Conservation (phyloP, 306 rosid genomes). For the Citrullus amarus region DNA sequence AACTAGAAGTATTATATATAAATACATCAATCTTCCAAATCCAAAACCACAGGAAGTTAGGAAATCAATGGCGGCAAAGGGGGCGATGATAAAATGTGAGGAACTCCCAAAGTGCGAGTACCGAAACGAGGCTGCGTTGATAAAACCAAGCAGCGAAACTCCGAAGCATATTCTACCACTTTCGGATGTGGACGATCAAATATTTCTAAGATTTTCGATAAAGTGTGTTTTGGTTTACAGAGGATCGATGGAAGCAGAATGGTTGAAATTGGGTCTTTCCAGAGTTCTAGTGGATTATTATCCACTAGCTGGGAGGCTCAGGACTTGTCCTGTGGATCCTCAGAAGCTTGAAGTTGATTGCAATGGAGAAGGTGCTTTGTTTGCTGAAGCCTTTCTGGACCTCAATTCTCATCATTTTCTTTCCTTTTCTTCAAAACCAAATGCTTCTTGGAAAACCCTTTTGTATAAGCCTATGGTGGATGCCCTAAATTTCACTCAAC, state of each 20-base stretch:
- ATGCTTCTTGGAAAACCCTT: constrained; percentile 60
- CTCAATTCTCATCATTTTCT: constrained; percentile 37
- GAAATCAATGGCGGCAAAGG: neutral
- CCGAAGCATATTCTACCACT: constrained; percentile 60
- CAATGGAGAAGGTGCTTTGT: constrained; percentile 67
- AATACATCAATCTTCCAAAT: too few relatives aligned
- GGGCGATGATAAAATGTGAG: constrained; percentile 21
- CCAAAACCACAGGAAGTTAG: too few relatives aligned
- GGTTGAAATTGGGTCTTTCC: constrained; percentile 40
- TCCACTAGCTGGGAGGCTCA: constrained; percentile 81
- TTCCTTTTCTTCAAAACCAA: constrained; percentile 34
- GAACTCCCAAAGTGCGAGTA: constrained; percentile 69
- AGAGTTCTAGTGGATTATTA: constrained; percentile 65
- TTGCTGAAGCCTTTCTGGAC: constrained; percentile 70
- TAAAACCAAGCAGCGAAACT: constrained; percentile 45
- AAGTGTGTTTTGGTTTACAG: constrained; percentile 55
- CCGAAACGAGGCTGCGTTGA: constrained; percentile 23
- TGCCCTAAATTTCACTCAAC: constrained; percentile 41
- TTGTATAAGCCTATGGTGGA: constrained; percentile 45
- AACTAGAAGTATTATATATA: too few relatives aligned
- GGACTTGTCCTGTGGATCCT: constrained; percentile 16
- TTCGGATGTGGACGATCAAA: constrained; percentile 75
- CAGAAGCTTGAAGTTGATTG: constrained; percentile 67
- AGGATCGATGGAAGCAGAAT: constrained; percentile 26
- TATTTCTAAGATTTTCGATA: constrained; percentile 65